Percentiles rank a stretch among this genome's conserved stretches.
Evolutionary conservation across 805 yeast genomes (phyloP).

Genomic region (Ogataea neopini): DNA sequence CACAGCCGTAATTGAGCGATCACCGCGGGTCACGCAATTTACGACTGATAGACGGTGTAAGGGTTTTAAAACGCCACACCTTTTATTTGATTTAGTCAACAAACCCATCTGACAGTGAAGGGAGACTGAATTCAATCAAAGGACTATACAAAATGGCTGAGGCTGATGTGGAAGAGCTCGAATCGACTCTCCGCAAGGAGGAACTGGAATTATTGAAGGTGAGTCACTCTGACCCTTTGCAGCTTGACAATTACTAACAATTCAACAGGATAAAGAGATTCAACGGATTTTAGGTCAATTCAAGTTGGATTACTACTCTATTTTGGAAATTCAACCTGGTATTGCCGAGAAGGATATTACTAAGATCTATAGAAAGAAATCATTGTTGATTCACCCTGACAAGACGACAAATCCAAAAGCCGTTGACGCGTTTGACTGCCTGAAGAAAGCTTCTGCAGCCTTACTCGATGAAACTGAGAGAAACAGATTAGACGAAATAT

Average conservation of each 20-base stretch:
- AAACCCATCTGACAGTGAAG: too few species aligned
- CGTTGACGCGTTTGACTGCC: slow-evolving; percentile 59
- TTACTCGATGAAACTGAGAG: slow-evolving; percentile 41
- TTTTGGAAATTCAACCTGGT: slow-evolving; percentile 49
- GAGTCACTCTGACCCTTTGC: slow-evolving; percentile 4
- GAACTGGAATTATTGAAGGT: slow-evolving; percentile 24
- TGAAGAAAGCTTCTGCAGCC: slow-evolving; percentile 54
- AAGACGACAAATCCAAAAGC: slow-evolving; percentile 57
- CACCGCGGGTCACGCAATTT: neutral
- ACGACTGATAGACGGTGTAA: too few species aligned
- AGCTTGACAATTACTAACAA: slow-evolving; percentile 5
- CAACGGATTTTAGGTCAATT: slow-evolving; percentile 50
- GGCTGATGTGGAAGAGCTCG: slow-evolving; percentile 12
- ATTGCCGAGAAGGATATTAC: slow-evolving; percentile 42
- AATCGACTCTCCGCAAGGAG: slow-evolving; percentile 20
- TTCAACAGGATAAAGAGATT: slow-evolving; percentile 52
- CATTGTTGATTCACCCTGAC: slow-evolving; percentile 71
- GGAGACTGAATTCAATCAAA: too few species aligned
- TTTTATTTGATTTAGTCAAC: too few species aligned
- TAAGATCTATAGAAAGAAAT: slow-evolving; percentile 54
- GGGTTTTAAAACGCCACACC: too few species aligned
- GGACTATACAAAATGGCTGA: slow-evolving; percentile 1
- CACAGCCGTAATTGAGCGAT: neutral
- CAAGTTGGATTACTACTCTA: slow-evolving; percentile 53
- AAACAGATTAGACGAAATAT: slow-evolving; percentile 43